These are phyloP conservation scores for Phyllosticta citriasiana DNA, from an alignment of 2,329 filamentous ascomycete genomes.

Conservation along the genomic window DNA sequence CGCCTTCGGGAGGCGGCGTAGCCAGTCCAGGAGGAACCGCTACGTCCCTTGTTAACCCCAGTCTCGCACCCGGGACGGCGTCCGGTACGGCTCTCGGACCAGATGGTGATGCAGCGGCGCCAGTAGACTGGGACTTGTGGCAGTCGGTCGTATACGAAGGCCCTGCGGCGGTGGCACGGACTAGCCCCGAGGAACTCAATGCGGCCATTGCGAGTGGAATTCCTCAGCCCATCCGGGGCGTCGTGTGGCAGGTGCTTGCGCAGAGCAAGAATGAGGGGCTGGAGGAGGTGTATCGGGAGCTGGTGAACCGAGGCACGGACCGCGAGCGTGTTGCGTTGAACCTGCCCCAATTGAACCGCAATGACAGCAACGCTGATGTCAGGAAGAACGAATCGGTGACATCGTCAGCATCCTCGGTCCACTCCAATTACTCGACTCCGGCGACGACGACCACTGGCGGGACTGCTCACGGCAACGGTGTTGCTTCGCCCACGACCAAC, in stretches of 20 bases:
- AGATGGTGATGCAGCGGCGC: constrained; percentile 54
- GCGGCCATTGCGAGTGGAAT: constrained; percentile 87
- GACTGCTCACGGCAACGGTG: constrained; percentile 21
- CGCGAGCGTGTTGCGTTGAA: constrained; percentile 45
- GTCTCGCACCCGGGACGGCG: constrained; percentile 73
- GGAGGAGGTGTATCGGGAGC: constrained; percentile 74
- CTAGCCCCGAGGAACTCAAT: constrained; percentile 82
- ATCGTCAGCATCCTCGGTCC: constrained; percentile 77
- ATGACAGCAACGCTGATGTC: constrained; percentile 33
- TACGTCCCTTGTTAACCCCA: constrained; percentile 54
- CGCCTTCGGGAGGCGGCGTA: constrained; percentile 15
- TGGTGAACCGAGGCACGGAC: constrained; percentile 70
- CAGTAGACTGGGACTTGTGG: constrained; percentile 99
- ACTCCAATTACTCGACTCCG: constrained; percentile 63
- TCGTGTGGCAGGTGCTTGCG: constrained; percentile 95
- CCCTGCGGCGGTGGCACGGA: constrained; percentile 74
- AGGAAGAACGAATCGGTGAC: constrained; percentile 57
- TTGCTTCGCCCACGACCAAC: constrained; percentile 45
- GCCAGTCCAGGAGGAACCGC: constrained; percentile 25
- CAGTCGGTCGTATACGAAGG: constrained; percentile 93
- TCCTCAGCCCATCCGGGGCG: constrained; percentile 88
- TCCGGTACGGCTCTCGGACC: constrained; percentile 70
- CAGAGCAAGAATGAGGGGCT: constrained; percentile 91
- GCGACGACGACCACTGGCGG: constrained; percentile 47
- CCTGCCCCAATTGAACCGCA: constrained; percentile 9